A percentile compares a stretch with the other conserved stretches of the same genome.
Conservation (phyloP, 306 rosid genomes). For the Sesbania bispinosa region DNA sequence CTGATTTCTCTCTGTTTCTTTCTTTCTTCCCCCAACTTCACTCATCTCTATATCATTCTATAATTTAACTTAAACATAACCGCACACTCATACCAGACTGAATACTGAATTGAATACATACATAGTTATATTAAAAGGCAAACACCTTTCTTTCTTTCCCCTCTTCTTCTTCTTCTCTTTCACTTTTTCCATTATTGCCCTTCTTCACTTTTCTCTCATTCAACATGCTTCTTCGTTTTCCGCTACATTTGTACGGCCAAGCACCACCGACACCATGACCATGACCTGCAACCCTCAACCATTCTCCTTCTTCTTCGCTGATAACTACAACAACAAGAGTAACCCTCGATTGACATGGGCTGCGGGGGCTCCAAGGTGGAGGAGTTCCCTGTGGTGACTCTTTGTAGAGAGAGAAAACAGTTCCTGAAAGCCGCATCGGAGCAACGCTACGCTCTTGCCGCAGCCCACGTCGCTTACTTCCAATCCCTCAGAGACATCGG, state of each 20-base stretch:
- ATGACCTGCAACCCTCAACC: slow-evolving; percentile 22
- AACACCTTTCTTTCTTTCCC: not conserved
- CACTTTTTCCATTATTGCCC: slow-evolving; percentile 4
- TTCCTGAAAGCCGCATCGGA: slow-evolving; percentile 73
- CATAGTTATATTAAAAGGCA: not conserved
- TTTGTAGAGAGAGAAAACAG: slow-evolving; percentile 69
- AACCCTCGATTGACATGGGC: slow-evolving; percentile 58
- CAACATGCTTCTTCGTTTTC: slow-evolving; percentile 30
- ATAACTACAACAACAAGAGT: not conserved
- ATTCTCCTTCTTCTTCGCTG: not conserved
- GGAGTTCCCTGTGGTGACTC: slow-evolving; percentile 76
- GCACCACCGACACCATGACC: slow-evolving; percentile 33
- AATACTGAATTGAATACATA: no score
- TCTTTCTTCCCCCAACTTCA: slow-evolving; percentile 30
- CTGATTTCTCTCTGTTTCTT: slow-evolving; percentile 30
- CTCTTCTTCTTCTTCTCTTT: not conserved
- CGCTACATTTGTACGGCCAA: slow-evolving; percentile 38
- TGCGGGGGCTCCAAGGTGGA: slow-evolving; percentile 85
- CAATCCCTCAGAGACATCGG: slow-evolving; percentile 76
- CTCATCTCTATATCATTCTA: slow-evolving; percentile 1
- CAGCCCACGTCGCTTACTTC: slow-evolving; percentile 80
- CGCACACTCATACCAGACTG: no score
- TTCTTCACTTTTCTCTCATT: slow-evolving; percentile 12
- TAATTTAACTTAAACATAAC: not conserved
- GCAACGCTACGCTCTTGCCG: slow-evolving; percentile 84